Base-by-base conservation (phyloP, 169 alveolate species). In the Cyclospora cayetanensis region DNA sequence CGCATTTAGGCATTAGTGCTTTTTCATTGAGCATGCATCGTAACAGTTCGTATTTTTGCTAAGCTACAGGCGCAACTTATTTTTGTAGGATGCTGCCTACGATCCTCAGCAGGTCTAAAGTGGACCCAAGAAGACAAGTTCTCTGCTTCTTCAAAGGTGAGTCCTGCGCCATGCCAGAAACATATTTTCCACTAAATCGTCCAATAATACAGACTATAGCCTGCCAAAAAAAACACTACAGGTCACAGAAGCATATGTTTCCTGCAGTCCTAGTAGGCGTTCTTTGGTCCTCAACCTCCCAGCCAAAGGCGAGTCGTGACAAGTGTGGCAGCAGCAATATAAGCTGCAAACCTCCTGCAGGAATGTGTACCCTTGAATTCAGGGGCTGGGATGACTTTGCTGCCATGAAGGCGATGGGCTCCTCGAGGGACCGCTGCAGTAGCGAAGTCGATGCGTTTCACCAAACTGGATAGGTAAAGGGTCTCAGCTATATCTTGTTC, bases 361-460 rank as follows among this genome's bases (percentile, higher is more conserved):
- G 11, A 1, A 31, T 2, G 42, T 35, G 9, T 37, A 86, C 92
- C 92, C 34, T 42, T 52, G 42, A 86, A 86, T 39, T 86, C 92
- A 0, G 92, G 65, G 7, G 92, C 85, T 31, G 92, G 85, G 31
- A 53, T 74, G 4, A 86, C 50, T 29, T 68, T 65, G 65, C 27
- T 68, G 35, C 85, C 86, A n/a, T 70, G 79, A 9, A 86, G 84
- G 22, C 92, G 68, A 25, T 65, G 80, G n/a, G 92, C 92, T 15
- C 92, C 92, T 7, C 92, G 92, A 1, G 92, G 92, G 41, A 86
- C 92, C 25, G 74, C 92, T 41, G 92, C 92, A 12, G 92, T 86
- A 22, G 92, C 42, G 53, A 42, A 66, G 74, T 86, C 92, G 55
- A 86, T 86, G 72, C 85, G 83, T 37, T 34, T 43, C 46, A 86